Evolutionary conservation across 192 early-diverging fungal genomes (phyloP), one percentile per base, ranked within the genome.

Genomic region (Entophlyctis luteolus): DNA sequence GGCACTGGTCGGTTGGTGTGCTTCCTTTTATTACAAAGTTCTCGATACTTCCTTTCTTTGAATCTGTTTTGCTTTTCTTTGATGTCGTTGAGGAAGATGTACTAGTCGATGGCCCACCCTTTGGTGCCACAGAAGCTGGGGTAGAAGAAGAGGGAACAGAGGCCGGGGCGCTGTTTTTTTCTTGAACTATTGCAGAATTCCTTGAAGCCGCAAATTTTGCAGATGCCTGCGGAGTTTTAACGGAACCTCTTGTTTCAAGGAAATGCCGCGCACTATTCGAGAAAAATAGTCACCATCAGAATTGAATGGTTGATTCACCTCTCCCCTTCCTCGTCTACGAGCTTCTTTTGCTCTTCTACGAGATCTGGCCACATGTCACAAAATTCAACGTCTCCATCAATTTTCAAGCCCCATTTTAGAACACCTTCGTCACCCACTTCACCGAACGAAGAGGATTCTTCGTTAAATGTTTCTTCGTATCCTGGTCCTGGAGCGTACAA

Each of bases 321-420:
- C 23, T 66, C 50, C 10, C 63, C 63, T 38, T 66, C 63, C 14
- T 5, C 27, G 6, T 47, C 46, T 8, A 59, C 59, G 27, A 62
- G 28, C 4, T 22, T 32, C 14, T 6, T 3, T 25, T 71, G 70
- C 0, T 37, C 3, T 23, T 37, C 34, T 16, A 71, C 70, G 20
- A 71, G 32, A 12, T 55, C 53, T 20, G 48, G 35, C 29, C 36
- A 65, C 6, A 20, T 32, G 18, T 49, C 57, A 38, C 50, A 63
- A 65, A 71, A 71, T 25, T 27, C 70, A 18, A 20, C 20, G 53
- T 71, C 70, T 4, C 25, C 32, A 27, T 55, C 42, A 10, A 32
- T 25, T 33, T 71, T 71, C 3, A 71, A 42, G 36, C 57, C 49
- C 70, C 70, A 71, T 14, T 46, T 52, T 27, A 42, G 27, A 35